Conservation (phyloP, 768 basidiomycete species). For the Mycena metata region DNA sequence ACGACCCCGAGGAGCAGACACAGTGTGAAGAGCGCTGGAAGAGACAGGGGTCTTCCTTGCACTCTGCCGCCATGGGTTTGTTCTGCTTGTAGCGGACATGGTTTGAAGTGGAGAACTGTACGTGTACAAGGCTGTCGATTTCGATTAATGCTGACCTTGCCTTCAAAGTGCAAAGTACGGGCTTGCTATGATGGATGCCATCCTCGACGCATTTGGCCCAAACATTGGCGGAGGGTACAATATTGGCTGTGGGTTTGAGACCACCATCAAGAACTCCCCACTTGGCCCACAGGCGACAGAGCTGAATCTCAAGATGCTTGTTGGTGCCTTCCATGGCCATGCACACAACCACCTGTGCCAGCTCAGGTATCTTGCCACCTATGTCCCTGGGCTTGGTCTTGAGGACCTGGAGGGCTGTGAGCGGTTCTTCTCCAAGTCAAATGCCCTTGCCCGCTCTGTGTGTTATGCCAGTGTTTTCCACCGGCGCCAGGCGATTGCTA, state of each 20-base stretch:
- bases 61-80: constrained; percentile 52
- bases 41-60: constrained; percentile 55
- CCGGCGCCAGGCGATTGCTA: constrained; percentile 27
- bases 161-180: constrained; percentile 36
- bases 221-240: constrained; percentile 28
- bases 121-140: constrained; percentile 38
- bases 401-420: constrained; percentile 37
- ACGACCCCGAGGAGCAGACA: constrained; percentile 47
- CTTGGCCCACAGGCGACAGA: constrained; percentile 16
- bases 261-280: constrained; percentile 9
- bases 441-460: constrained; percentile 14
- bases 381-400: constrained; percentile 21
- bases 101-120: constrained; percentile 53
- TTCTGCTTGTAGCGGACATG: constrained; percentile 51
- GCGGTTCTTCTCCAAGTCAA: constrained; percentile 27
- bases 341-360: constrained; percentile 33
- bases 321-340: constrained; percentile 28
- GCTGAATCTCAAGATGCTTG: constrained; percentile 5
- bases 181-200: constrained; percentile 16
- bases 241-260: constrained; percentile 37
- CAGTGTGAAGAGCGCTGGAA: constrained; percentile 29
- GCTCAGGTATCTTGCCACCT: constrained; percentile 28
- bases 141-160: too few species aligned
- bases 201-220: constrained; percentile 17
- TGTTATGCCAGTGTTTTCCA: constrained; percentile 23